Percentiles rank a stretch among this genome's conserved stretches.
Conservation (phyloP, 1,284 basidiomycete species). For the Boletus holoroseus region DNA sequence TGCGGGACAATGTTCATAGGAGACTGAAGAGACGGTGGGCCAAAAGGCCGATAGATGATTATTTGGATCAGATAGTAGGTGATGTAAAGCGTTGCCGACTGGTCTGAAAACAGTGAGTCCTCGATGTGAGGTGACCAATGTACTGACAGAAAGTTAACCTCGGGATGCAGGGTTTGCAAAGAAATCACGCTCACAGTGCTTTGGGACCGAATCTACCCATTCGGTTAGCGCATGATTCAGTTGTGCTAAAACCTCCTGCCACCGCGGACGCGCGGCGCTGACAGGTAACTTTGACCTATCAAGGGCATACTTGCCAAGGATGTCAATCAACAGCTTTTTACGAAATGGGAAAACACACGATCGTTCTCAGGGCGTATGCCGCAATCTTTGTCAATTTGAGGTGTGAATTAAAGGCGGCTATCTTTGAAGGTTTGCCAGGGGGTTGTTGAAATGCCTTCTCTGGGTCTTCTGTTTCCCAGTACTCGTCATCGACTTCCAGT, state of each 20-base stretch:
- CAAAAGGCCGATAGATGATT: constrained; percentile 73
- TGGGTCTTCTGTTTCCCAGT: constrained; percentile 59
- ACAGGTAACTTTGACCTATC: constrained; percentile 55
- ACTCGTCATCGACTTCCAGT: constrained; percentile 82
- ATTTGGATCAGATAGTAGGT: constrained; percentile 70
- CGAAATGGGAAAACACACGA: constrained; percentile 41
- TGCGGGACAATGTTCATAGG: constrained; percentile 24
- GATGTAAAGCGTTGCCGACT: constrained; percentile 63
- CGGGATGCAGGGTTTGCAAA: neutral
- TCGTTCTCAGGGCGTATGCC: constrained; percentile 63
- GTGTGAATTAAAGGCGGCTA: constrained; percentile 62
- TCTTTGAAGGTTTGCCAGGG: constrained; percentile 49
- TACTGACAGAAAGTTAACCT: constrained; percentile 39
- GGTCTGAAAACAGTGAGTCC: constrained; percentile 52
- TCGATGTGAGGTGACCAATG: constrained; percentile 61
- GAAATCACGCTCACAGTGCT: constrained; percentile 49
- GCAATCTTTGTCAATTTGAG: constrained; percentile 69
- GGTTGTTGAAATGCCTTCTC: constrained; percentile 59
- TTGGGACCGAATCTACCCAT: constrained; percentile 69
- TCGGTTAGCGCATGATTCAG: constrained; percentile 66
- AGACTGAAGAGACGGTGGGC: constrained; percentile 39
- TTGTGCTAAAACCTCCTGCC: constrained; percentile 62
- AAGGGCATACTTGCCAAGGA: constrained; percentile 59
- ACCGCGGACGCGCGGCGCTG: constrained; percentile 46
- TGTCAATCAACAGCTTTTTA: constrained; percentile 8